Conservation (phyloP, 768 basidiomycete genomes). For the Calocybe indica region DNA sequence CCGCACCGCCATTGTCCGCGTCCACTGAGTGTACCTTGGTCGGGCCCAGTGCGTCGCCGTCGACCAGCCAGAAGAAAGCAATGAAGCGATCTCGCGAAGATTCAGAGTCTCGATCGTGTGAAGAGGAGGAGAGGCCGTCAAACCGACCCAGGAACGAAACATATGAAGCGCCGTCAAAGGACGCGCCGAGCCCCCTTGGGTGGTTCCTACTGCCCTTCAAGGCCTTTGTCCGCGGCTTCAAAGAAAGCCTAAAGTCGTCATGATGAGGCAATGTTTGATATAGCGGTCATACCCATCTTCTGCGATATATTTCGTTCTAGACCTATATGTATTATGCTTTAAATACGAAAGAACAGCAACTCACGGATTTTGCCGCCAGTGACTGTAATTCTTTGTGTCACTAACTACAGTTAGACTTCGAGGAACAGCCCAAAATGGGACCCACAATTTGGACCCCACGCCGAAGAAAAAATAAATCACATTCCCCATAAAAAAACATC, state of each 20-base stretch:
- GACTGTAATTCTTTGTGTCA: too few species aligned
- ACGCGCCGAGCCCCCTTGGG: conserved; percentile 41
- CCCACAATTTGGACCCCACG: too few species aligned
- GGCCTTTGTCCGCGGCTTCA: conserved; percentile 63
- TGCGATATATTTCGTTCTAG: too few species aligned
- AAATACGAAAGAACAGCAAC: too few species aligned
- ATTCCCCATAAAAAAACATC: too few species aligned
- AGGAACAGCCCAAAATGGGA: too few species aligned
- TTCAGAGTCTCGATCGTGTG: conserved; percentile 21
- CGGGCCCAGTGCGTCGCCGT: conserved; percentile 26
- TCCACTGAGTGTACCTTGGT: conserved; percentile 27
- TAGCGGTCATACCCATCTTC: too few species aligned
- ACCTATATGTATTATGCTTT: too few species aligned
- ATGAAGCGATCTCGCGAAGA: conserved; percentile 48
- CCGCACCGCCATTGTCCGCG: conserved; percentile 23
- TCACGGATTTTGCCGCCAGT: too few species aligned
- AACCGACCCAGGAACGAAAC: conserved; percentile 48
- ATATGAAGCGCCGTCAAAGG: conserved; percentile 36
- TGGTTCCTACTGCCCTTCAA: conserved; percentile 62
- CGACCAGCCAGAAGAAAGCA: conserved; percentile 19
- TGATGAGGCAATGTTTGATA: too few species aligned
- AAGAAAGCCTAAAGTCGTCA: conserved; percentile 39
- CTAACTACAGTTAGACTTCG: too few species aligned
- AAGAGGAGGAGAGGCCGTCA: conserved; percentile 33
- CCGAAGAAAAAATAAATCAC: too few species aligned